Conservation (phyloP, 2,329 filamentous ascomycete genomes). For the Hypoxylon sp. region DNA sequence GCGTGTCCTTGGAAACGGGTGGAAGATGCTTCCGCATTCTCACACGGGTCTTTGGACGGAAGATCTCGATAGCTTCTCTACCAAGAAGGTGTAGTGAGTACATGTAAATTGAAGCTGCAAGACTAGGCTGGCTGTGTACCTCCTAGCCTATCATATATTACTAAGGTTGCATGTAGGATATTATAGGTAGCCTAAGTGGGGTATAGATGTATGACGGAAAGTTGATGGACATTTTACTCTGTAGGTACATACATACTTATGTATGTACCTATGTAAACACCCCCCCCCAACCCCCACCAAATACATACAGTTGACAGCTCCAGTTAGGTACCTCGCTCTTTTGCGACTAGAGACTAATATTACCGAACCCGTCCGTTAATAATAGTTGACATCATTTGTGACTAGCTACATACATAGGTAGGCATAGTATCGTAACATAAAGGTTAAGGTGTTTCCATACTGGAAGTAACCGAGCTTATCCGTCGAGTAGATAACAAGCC, state of each 20-base stretch:
- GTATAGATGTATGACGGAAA: conserved; percentile 30
- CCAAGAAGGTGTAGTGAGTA: not conserved
- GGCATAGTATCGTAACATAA: conserved; percentile 23
- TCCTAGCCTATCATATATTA: no score
- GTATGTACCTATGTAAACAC: not conserved
- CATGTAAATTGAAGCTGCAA: no score
- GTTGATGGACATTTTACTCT: conserved; percentile 19
- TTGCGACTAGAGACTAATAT: not conserved
- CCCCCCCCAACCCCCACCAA: not conserved
- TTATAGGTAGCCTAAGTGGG: no score
- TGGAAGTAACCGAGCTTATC: conserved; percentile 16
- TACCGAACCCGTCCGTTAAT: conserved; percentile 4
- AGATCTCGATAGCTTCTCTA: conserved; percentile 10
- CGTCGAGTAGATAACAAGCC: conserved; percentile 3
- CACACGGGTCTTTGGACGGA: not conserved
- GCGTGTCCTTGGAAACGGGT: conserved; percentile 24
- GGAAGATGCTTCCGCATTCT: conserved; percentile 26
- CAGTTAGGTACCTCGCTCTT: conserved; percentile 5
- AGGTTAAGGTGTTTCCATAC: not conserved
- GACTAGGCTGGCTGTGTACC: no score
- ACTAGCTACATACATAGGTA: not conserved
- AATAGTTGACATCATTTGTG: conserved; percentile 42
- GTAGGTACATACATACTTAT: not conserved
- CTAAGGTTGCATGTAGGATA: no score
- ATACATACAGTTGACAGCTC: not conserved